Evolutionary conservation across 768 basidiomycete species (phyloP).

Genomic region (Tulasnella sp.): DNA sequence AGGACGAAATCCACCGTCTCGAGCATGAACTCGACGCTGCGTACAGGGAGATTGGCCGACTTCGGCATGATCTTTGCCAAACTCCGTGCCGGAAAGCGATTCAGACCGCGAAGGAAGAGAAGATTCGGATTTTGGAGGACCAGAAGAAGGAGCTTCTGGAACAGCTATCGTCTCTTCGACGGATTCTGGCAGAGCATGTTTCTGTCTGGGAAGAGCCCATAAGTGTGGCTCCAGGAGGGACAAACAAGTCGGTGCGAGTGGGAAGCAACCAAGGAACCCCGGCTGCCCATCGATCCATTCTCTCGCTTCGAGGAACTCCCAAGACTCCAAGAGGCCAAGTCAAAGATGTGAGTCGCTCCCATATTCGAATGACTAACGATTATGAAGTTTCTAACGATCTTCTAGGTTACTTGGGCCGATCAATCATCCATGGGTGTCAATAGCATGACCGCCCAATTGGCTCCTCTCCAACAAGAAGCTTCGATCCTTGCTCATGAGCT

Average conservation of each 20-base stretch:
- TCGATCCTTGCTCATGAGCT: constrained; percentile 1
- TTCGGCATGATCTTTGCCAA: constrained; percentile 54
- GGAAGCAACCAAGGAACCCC: not conserved
- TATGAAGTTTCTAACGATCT: not conserved
- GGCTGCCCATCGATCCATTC: not conserved
- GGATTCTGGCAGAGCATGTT: constrained; percentile 10
- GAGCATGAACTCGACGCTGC: constrained; percentile 71
- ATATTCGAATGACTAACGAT: not conserved
- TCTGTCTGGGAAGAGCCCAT: not conserved
- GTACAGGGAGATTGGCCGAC: constrained; percentile 57
- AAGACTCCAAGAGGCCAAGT: constrained; percentile 37
- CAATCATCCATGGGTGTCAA: not conserved
- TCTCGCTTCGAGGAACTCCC: constrained; percentile 34
- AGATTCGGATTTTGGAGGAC: constrained; percentile 48
- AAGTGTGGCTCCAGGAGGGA: not conserved
- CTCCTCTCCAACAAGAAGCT: not conserved
- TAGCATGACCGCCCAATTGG: not conserved
- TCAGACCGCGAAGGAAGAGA: constrained; percentile 61
- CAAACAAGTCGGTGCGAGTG: not conserved
- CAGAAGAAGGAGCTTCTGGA: constrained; percentile 60
- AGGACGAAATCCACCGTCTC: constrained; percentile 34
- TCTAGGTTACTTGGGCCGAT: not conserved
- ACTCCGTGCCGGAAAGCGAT: constrained; percentile 69
- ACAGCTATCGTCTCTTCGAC: constrained; percentile 33
- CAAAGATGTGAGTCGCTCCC: constrained; percentile 2